Percentiles rank a stretch among this genome's conserved stretches.
phyloP scores from a whole-genome alignment of 768 basidiomycete genomes.

The Termitomyces sp. region DNA sequence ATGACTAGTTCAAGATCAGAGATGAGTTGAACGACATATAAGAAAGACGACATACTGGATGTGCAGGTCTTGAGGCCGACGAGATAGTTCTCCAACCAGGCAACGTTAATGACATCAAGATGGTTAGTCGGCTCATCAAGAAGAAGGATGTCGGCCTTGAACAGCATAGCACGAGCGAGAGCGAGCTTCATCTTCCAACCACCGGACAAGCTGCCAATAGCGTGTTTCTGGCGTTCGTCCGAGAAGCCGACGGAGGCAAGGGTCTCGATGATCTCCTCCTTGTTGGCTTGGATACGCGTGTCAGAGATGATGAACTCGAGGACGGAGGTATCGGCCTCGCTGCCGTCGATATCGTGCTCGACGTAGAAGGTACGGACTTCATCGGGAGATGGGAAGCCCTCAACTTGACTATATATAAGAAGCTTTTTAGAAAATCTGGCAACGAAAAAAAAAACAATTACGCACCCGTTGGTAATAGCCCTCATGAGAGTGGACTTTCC shows the following conservation, averaged over 20 bases:
- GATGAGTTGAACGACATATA: background rate
- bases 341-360: conserved; percentile 98
- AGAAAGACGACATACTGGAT: conserved; percentile 54
- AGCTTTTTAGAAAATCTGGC: conserved; percentile 20
- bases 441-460: background rate
- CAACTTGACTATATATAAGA: conserved; percentile 64
- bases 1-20: conserved; percentile 53
- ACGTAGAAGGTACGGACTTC: conserved; percentile 99
- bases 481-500: conserved; percentile 96
- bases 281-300: conserved; percentile 68
- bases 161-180: conserved; percentile 93
- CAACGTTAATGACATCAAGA: conserved; percentile 95
- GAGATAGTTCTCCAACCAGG: conserved; percentile 96
- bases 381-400: conserved; percentile 96
- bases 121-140: conserved; percentile 98
- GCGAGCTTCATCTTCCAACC: conserved; percentile 99
- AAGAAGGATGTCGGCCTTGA: conserved; percentile 95
- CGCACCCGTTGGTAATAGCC: conserved; percentile 80
- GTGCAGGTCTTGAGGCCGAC: conserved; percentile 85
- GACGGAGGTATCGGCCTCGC: conserved; percentile 87
- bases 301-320: conserved; percentile 84
- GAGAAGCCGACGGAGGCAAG: conserved; percentile 90
- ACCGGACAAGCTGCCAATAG: conserved; percentile 91
- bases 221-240: conserved; percentile 76
- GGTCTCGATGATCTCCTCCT: conserved; percentile 72